Evolutionary conservation across 129 eudicot species (phyloP), one percentile per base, ranked within the genome.

Genomic region (Logfia minima): DNA sequence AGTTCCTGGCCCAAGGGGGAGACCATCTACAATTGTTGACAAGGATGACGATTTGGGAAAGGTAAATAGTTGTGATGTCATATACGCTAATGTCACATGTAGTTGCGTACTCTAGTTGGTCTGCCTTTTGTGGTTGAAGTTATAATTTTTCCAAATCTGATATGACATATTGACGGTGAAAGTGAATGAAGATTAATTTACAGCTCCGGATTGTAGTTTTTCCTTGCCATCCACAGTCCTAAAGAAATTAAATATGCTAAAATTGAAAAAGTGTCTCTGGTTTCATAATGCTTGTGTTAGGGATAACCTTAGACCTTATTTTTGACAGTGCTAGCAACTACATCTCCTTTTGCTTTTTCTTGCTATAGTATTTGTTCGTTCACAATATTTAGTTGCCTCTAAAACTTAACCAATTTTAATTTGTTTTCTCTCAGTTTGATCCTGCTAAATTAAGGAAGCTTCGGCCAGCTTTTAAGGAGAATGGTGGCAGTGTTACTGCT

Each of bases 401-500:
- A 21, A 53, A 76, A 26, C 53, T 23, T 37, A 21, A 18, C 56
- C 59, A 37, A 16, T 63, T 26, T 74, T 72, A 18, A 1, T 37
- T 45, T 74, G 39, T 65, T 45, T 61, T 52, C 62, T 74, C 37
- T 72, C 83, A 92, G 98, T 90, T 88, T 81, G 98, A 92, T 82
- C 94, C 92, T 55, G 89, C 90, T 70, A 92, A 92, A 79, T 82
- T 92, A 81, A 90, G 90, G 84, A 92, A 92, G 84, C 96, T 92
- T 28, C 85, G 96, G 24, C 98, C 98, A 66, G 90, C 96, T 82
- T 92, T 92, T 81, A 92, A 88, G 84, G 93, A 88, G 79, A 81
- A 69, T 71, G 98, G 94, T 34, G 98, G 98, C n/a, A 84, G 90
- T 63, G 98, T 92, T 53, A 92, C 98, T 69, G 98, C 98, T 52